phyloP scores from a whole-genome alignment of 2,329 filamentous ascomycete species.

The Penicillium sp. region DNA sequence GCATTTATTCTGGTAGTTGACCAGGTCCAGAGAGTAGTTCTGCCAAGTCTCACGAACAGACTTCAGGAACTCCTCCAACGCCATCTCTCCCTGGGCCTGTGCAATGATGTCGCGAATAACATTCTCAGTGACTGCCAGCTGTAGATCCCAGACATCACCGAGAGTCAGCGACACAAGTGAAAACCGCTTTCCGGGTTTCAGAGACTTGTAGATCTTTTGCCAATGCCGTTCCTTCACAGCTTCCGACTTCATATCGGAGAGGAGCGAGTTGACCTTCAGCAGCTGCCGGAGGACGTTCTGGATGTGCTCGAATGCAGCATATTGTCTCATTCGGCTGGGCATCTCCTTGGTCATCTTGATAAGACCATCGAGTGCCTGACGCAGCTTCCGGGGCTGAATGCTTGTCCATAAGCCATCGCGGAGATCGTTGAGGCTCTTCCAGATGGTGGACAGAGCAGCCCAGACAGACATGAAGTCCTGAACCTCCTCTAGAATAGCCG shows the following conservation, averaged over 20 bases:
- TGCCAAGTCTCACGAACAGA: constrained; percentile 97
- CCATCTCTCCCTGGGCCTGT: constrained; percentile 97
- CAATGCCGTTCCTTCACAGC: constrained; percentile 95
- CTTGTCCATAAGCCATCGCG: constrained; percentile 91
- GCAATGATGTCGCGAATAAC: constrained; percentile 89
- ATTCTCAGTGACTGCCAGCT: constrained; percentile 77
- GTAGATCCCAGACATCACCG: constrained; percentile 98
- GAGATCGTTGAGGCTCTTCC: constrained; percentile 91
- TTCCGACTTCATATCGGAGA: constrained; percentile 91
- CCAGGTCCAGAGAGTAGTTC: constrained; percentile 86
- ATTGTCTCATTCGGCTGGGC: constrained; percentile 98
- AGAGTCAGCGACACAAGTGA: constrained; percentile 91
- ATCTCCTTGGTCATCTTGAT: constrained; percentile 99
- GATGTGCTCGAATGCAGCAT: constrained; percentile 98
- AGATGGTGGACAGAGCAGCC: constrained; percentile 91
- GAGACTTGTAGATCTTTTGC: constrained; percentile 94
- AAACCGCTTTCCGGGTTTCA: constrained; percentile 89
- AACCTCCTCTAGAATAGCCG: constrained; percentile 87
- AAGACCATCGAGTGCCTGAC: constrained; percentile 79
- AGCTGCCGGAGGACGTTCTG: constrained; percentile 83
- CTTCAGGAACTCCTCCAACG: constrained; percentile 92
- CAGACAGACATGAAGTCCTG: constrained; percentile 99
- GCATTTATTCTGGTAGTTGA: constrained; percentile 97
- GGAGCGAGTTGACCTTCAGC: constrained; percentile 81
- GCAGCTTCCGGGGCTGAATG: constrained; percentile 88